Base-by-base conservation (phyloP, 108 stramenopile species). In the Skeletonema grethae region DNA sequence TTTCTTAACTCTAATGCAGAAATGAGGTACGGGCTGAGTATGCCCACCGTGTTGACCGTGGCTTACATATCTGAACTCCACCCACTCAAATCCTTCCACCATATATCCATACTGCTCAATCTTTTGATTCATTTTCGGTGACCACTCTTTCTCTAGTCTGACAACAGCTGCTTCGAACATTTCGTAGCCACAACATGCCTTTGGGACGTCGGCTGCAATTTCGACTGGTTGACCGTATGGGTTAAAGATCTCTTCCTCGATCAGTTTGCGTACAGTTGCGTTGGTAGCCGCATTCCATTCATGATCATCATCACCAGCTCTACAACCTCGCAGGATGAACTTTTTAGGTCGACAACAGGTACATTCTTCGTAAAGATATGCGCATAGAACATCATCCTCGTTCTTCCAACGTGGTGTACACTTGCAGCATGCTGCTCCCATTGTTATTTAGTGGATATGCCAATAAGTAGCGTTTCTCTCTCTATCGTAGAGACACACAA, bases 1-100 rank as follows among this genome's bases (percentile, higher is more conserved):
- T 16, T 48, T 61, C 60, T 61, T 61, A 1, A 61, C 60, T 48
- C 60, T 61, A 48, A 61, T 61, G 20, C 61, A 61, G 53, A 61
- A 10, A 61, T 61, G 41, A 10, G 41, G 61, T 9, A 61, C 60
- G 6, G n/a, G 36, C 36, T 61, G 60, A 7, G 58, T 60, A n/a
- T 60, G 58, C n/a, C 58, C 58, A 5, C 58, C 58, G n/a, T 15
- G 4, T 13, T 13, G 13, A 28, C 13, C 58, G 10, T n/a, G 2
- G 4, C 15, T n/a, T 4, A 45, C 3, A 45, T 45, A 45, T n/a
- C 43, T 45, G 43, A 1, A 45, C 18, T 48, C 46, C 3, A 48
- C 46, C 46, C 46, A 48, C 18, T 18, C 16, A 48, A 18, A 48
- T 18, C 16, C n/a, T 7, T 18, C 46, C 1, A 48, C 46, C 16